Conservation (phyloP, 306 rosid genomes). For the Rosa rugosa region DNA sequence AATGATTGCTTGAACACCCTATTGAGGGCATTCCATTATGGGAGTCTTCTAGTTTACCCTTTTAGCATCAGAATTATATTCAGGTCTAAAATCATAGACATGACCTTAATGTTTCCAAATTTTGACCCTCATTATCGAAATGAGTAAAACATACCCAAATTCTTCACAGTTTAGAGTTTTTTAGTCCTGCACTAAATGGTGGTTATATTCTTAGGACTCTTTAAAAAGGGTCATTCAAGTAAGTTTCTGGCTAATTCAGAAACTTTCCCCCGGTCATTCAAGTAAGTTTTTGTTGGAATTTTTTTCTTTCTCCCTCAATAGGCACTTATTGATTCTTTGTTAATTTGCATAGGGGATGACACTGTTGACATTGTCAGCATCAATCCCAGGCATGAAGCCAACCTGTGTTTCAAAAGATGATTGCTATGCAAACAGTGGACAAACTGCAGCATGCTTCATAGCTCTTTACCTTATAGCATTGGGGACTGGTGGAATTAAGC, state of each 20-base stretch:
- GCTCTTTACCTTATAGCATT: constrained; percentile 77
- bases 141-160: background rate
- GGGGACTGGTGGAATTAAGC: constrained; percentile 84
- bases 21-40: no score
- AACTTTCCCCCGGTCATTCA: background rate
- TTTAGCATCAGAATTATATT: background rate
- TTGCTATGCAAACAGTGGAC: constrained; percentile 48
- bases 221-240: no score
- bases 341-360: constrained; percentile 65
- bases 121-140: no score
- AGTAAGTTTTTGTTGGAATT: no score
- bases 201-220: no score
- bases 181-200: background rate
- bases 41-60: background rate
- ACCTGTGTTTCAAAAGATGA: constrained; percentile 45
- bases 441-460: constrained; percentile 43
- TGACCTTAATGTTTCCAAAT: background rate
- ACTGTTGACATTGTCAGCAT: constrained; percentile 69
- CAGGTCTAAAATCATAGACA: background rate
- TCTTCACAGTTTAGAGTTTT: background rate
- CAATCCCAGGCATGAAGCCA: constrained; percentile 63
- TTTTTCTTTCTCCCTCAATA: no score
- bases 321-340: background rate
- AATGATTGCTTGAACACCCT: no score
- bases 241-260: background rate